Base-by-base conservation (phyloP, 768 basidiomycete genomes). In the Chalciporus chontae region DNA sequence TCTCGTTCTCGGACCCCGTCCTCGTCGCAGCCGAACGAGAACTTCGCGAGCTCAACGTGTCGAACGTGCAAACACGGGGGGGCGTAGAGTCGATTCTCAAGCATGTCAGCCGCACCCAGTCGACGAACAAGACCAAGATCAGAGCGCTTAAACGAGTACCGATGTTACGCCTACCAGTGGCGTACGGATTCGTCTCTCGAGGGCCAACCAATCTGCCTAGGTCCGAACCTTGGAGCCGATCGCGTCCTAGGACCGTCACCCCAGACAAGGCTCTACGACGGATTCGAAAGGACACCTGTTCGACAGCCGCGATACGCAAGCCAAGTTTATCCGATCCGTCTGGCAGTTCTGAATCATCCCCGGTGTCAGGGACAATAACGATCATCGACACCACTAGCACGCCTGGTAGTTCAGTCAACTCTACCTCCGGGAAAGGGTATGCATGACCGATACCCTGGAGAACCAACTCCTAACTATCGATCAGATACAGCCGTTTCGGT, bases 1-100 rank as follows among this genome's bases (percentile, higher is more conserved):
- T 57, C 23, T 66, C 62, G 4, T 26, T 63, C 14, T 50, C 64
- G 21, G 64, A 57, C 17, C 55, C 64, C 31, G 54, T 61, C 29
- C 56, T 64, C 46, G 48, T 55, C 45, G 54, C 54, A 19, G 51
- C 56, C 37, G 56, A 64, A 26, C 45, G 46, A 34, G 43, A 38
- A 18, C 49, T 62, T 5, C 45, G 10, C 38, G 9, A 53, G n/a
- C 24, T 49, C 29, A 15, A 11, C 15, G 27, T 32, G 8, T 53
- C 47, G 11, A 36, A 38, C 32, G 15, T 41, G 15, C 40, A 49
- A 27, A 21, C 6, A 27, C 21, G 8, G 18, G 9, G 8, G 18
- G 9, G 23, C 6, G 31, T 7, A 19, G 15, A 9, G 3, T 21
- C 44, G 27, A 40, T 32, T 3, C 26, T 34, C 50, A 48, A 36